These are phyloP conservation scores for Trichoderma asperellum DNA, from an alignment of 2,329 filamentous ascomycete genomes.

Conservation along the genomic window DNA sequence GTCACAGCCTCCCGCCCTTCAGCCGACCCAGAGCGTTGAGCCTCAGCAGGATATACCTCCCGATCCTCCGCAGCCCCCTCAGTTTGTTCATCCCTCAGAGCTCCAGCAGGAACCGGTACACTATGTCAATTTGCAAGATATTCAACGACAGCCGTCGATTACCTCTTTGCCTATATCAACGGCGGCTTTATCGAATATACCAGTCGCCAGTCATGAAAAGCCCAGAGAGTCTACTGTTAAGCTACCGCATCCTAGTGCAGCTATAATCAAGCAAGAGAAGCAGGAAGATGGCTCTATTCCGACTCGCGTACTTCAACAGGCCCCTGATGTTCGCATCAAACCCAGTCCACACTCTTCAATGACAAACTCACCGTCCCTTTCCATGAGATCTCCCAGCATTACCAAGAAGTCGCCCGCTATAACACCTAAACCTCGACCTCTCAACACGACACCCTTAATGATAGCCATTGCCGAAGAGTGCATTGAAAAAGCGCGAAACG, in stretches of 20 bases:
- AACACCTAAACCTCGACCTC: constrained; percentile 46
- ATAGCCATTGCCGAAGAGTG: constrained; percentile 78
- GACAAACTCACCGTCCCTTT: constrained; percentile 48
- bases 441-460: constrained; percentile 62
- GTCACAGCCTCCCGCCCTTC: neutral
- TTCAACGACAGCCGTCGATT: constrained; percentile 41
- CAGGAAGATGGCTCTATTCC: constrained; percentile 29
- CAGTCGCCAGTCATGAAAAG: constrained; percentile 15
- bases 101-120: constrained; percentile 36
- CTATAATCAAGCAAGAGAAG: constrained; percentile 26
- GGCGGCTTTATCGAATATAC: constrained; percentile 27
- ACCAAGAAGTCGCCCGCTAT: constrained; percentile 49
- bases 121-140: constrained; percentile 47
- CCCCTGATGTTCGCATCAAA: constrained; percentile 36
- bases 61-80: constrained; percentile 31
- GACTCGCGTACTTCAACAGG: constrained; percentile 28
- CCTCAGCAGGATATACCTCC: constrained; percentile 21
- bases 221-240: constrained; percentile 27
- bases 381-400: constrained; percentile 46
- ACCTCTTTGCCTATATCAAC: constrained; percentile 35
- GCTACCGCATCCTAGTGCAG: constrained; percentile 6
- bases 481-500: constrained; percentile 65
- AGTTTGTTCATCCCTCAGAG: constrained; percentile 32
- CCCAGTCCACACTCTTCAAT: constrained; percentile 47
- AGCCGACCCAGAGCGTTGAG: neutral